A percentile compares a stretch with the other conserved stretches of the same genome.
phyloP scores from a whole-genome alignment of 2,329 filamentous ascomycete genomes.

The Lasiodiplodia citricola region DNA sequence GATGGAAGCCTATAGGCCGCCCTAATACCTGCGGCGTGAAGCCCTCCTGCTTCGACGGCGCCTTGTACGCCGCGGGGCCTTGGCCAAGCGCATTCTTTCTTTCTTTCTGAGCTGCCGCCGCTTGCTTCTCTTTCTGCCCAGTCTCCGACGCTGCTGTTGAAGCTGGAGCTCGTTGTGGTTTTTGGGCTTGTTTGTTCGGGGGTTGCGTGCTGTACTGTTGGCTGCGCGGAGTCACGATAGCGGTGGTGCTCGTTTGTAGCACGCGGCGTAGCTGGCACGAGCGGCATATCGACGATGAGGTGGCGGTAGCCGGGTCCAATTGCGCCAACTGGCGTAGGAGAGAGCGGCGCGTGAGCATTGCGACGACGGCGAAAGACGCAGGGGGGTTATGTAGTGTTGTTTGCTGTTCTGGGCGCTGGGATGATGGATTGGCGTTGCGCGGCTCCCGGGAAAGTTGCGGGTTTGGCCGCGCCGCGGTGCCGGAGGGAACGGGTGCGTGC shows the following conservation, averaged over 20 bases:
- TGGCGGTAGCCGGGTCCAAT: background rate
- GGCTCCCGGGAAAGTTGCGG: background rate
- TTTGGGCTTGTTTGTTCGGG: background rate
- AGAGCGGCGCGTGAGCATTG: conserved; percentile 15
- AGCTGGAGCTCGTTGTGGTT: background rate
- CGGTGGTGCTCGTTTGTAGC: background rate
- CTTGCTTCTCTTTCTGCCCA: background rate
- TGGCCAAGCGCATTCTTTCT: conserved; percentile 21
- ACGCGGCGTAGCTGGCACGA: conserved; percentile 12
- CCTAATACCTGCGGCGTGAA: conserved; percentile 61
- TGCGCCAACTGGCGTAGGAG: conserved; percentile 1
- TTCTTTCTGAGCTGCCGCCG: background rate
- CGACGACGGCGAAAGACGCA: background rate
- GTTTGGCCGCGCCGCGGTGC: background rate
- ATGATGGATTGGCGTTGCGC: background rate
- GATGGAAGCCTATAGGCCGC: conserved; percentile 80
- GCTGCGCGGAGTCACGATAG: background rate
- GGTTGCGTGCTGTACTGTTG: background rate
- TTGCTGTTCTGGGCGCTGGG: background rate
- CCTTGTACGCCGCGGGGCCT: conserved; percentile 20
- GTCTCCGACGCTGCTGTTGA: background rate
- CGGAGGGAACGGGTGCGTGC: background rate
- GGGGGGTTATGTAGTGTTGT: background rate
- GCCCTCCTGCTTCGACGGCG: conserved; percentile 32
- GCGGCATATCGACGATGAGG: conserved; percentile 6